Evolutionary conservation across 1,284 basidiomycete species (phyloP).

Genomic region (Ganoderma multipileum): DNA sequence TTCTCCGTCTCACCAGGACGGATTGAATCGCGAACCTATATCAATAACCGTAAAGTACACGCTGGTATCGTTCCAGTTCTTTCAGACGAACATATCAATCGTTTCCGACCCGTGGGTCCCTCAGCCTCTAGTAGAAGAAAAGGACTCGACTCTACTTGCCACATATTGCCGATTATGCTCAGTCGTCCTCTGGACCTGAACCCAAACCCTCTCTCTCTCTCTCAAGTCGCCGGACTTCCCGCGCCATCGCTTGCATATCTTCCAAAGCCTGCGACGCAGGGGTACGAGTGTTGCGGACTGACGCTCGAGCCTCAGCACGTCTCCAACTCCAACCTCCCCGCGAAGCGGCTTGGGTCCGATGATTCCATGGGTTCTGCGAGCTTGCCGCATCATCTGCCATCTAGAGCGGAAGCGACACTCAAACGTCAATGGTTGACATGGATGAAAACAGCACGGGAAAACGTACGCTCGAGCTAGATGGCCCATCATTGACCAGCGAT

Average conservation of each 20-base stretch:
- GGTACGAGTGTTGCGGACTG: neutral
- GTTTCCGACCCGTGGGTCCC: neutral
- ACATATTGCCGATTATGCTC: neutral
- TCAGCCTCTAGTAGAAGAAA: neutral
- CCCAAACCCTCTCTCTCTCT: neutral
- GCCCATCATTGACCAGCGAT: neutral
- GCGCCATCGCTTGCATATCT: neutral
- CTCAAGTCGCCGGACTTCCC: neutral
- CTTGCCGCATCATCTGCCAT: neutral
- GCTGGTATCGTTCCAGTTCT: neutral
- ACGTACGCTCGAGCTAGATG: neutral
- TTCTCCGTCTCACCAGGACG: neutral
- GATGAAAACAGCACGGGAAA: neutral
- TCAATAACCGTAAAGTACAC: neutral
- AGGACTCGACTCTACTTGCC: neutral
- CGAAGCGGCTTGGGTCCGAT: neutral
- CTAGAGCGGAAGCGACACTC: neutral
- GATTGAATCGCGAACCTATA: neutral
- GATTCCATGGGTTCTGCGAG: neutral
- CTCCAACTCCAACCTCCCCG: neutral
- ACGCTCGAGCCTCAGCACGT: neutral
- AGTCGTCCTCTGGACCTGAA: neutral
- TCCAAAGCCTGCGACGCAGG: neutral
- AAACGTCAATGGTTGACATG: neutral
- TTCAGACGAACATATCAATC: neutral